Percentiles rank a stretch among this genome's conserved stretches.
These are phyloP conservation scores for Pythium oligandrum DNA, from an alignment of 352 stramenopile species.

Conservation along the genomic window DNA sequence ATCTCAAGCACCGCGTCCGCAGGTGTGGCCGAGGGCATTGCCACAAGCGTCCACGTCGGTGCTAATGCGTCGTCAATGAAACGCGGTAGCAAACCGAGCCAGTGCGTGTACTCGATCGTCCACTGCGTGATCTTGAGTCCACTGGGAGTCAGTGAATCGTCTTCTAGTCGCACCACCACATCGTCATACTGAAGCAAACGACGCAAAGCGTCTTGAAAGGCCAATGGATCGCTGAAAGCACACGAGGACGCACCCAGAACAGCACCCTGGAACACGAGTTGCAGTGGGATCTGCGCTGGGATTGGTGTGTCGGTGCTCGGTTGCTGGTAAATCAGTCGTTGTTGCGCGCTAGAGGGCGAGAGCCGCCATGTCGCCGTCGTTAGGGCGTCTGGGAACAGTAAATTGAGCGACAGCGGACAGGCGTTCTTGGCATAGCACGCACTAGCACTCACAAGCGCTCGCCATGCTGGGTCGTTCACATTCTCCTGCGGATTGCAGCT, in stretches of 20 bases:
- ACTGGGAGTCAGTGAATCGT: slow-evolving; percentile 1
- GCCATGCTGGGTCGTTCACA: slow-evolving; percentile 32
- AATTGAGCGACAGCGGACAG: slow-evolving; percentile 35
- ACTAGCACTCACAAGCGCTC: slow-evolving; percentile 43
- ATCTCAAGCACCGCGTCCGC: slow-evolving; percentile 11
- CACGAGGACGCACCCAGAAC: no score
- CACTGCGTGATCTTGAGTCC: slow-evolving; percentile 8
- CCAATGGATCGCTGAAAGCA: not conserved
- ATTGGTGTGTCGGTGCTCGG: no score
- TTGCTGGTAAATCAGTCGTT: slow-evolving; percentile 34
- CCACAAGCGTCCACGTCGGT: slow-evolving; percentile 12
- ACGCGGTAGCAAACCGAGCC: slow-evolving; percentile 11
- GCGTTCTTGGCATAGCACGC: slow-evolving; percentile 39
- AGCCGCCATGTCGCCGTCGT: slow-evolving; percentile 25
- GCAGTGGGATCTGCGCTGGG: no score
- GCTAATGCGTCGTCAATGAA: slow-evolving; percentile 6
- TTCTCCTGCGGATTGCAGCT: slow-evolving; percentile 25
- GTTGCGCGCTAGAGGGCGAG: slow-evolving; percentile 9
- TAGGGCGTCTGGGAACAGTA: slow-evolving; percentile 22
- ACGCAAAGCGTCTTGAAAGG: slow-evolving; percentile 19
- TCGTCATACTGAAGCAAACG: slow-evolving; percentile 34
- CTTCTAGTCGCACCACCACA: slow-evolving; percentile 25
- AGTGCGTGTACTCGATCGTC: slow-evolving; percentile 16
- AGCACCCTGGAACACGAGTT: no score
- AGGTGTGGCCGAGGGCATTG: slow-evolving; percentile 3